Evolutionary conservation across 2,329 filamentous ascomycete species (phyloP), one percentile per base, ranked within the genome.

Genomic region (Hysterium pulicare): DNA sequence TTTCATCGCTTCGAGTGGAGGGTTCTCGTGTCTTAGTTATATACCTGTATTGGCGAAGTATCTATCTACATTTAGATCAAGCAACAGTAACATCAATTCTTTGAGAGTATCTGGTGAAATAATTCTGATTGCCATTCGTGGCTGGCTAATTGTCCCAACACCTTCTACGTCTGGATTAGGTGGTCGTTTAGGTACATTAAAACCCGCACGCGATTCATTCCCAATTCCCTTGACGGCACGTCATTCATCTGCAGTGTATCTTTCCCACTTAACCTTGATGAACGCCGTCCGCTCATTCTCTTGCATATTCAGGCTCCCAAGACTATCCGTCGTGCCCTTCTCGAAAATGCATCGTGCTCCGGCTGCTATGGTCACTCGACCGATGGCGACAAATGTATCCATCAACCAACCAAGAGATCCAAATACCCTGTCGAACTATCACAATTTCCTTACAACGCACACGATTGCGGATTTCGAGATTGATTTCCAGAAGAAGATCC

Each of bases 401-500:
- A 71, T 73, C 51, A 67, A 64, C 32, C 63, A 66, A 34, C 71
- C 75, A 38, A 81, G 87, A 59, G 91, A 97, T 70, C 90, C 90
- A 40, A 94, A 90, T 67, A 96, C 93, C 20, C 72, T 93, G 45
- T 86, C 87, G 62, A 97, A 97, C 73, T 96, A 96, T 70, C 83
- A 87, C 67, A 83, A 85, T 42, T 96, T 89, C 83, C 76, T 81
- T 47, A 95, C 88, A 15, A 83, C 78, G 63, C 90, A 96, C 71
- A 93, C 89, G 16, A 84, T 81, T 16, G 86, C 87, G 44, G 82
- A 86, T 66, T 81, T 96, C 59, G 81, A 82, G 54, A 83, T 97
- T 55, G 83, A 95, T 59, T 98, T 97, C 65, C 79, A 86, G 47
- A 76, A 82, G 61, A 87, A 89, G 73, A 77, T 79, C 41, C 77